These are phyloP conservation scores for Peribolospora kevripleyi DNA, from an alignment of 768 basidiomycete species.

Conservation along the genomic window DNA sequence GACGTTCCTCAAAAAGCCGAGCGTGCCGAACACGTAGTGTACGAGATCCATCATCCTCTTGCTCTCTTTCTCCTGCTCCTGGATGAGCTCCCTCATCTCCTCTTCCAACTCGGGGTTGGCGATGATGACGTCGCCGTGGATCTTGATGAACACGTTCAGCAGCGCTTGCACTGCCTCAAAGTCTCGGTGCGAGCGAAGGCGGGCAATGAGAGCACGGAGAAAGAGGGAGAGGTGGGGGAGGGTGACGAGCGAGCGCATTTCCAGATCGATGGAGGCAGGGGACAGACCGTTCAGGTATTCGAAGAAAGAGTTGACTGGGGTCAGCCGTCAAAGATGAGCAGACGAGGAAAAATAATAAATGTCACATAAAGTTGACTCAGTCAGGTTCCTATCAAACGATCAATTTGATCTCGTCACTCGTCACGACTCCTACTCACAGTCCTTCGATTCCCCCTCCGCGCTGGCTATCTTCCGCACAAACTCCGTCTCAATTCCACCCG, in stretches of 20 bases:
- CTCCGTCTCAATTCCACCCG: constrained; percentile 35
- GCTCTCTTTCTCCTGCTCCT: constrained; percentile 51
- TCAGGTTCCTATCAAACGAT: constrained; percentile 2
- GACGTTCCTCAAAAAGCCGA: constrained; percentile 16
- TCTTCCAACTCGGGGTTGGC: constrained; percentile 36
- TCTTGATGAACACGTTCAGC: constrained; percentile 54
- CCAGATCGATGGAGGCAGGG: constrained; percentile 73
- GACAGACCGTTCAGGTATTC: constrained; percentile 58
- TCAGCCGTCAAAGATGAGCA: neutral
- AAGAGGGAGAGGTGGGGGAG: constrained; percentile 42
- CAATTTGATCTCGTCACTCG: neutral
- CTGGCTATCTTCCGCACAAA: constrained; percentile 41
- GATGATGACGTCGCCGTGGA: constrained; percentile 61
- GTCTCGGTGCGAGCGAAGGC: constrained; percentile 56
- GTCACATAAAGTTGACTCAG: neutral
- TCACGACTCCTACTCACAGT: constrained; percentile 33
- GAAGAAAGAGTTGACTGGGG: constrained; percentile 61
- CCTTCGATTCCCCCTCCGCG: constrained; percentile 27
- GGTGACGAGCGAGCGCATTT: constrained; percentile 52
- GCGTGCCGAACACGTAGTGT: constrained; percentile 19
- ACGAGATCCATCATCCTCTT: constrained; percentile 32
- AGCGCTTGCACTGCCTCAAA: constrained; percentile 88
- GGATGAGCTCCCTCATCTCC: constrained; percentile 34
- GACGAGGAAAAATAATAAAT: neutral
- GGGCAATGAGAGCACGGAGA: constrained; percentile 42